phyloP scores from a whole-genome alignment of 179 eudicot species.

The Silene coronaria region DNA sequence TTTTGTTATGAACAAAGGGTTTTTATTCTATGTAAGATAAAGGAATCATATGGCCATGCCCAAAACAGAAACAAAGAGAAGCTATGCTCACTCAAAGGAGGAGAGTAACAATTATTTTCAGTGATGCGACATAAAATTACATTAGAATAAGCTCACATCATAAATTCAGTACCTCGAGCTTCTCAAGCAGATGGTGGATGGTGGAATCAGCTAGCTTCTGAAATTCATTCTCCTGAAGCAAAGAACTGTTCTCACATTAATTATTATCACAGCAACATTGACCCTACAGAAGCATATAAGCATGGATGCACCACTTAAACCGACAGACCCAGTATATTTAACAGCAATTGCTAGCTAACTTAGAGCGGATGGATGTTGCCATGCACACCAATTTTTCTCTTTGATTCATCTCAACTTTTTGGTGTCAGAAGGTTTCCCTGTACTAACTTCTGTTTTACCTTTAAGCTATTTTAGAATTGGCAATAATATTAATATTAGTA shows the following conservation, averaged over 20 bases:
- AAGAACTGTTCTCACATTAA: slow-evolving; percentile 55
- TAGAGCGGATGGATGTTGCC: too few relatives aligned
- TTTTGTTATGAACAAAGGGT: too few relatives aligned
- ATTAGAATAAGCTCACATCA: too few relatives aligned
- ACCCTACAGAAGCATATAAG: too few relatives aligned
- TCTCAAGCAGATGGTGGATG: slow-evolving; percentile 76
- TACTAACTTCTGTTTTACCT: too few relatives aligned
- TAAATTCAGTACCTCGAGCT: slow-evolving; percentile 56
- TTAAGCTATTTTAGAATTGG: too few relatives aligned
- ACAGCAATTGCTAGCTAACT: not conserved
- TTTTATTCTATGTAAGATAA: too few relatives aligned
- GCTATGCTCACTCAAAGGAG: not conserved
- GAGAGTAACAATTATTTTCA: not conserved
- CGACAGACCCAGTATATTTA: not conserved
- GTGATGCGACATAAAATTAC: not conserved
- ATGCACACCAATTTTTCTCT: too few relatives aligned
- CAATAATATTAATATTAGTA: too few relatives aligned
- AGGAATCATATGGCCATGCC: not conserved
- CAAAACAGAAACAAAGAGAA: not conserved
- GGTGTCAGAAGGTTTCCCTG: too few relatives aligned
- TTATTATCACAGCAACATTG: slow-evolving; percentile 25
- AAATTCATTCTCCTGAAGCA: slow-evolving; percentile 80
- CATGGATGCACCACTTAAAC: not conserved
- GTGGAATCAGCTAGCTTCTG: slow-evolving; percentile 82
- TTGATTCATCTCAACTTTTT: too few relatives aligned